These are phyloP conservation scores for Coemansia sp. DNA, from an alignment of 192 early-diverging fungal genomes.

Conservation along the genomic window DNA sequence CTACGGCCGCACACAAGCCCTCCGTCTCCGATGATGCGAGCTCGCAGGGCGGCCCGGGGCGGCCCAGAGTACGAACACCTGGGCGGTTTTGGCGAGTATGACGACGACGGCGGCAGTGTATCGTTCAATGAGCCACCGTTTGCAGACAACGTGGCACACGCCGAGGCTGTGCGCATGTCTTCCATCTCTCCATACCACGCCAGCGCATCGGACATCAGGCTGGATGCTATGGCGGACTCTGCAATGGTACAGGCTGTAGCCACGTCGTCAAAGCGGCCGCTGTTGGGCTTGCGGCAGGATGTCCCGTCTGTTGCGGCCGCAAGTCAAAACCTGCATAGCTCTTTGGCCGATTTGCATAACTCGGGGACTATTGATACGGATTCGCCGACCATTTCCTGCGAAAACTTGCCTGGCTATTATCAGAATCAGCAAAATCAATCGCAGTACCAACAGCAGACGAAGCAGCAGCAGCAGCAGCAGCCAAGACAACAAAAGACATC, in stretches of 20 bases:
- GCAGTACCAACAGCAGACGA: constrained; percentile 12
- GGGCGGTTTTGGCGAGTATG: constrained; percentile 12
- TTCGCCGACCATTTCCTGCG: constrained; percentile 26
- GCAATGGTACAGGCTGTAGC: neutral
- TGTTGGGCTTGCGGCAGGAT: constrained; percentile 44
- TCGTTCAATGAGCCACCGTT: constrained; percentile 29
- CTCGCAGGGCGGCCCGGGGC: constrained; percentile 13
- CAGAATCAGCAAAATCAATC: constrained; percentile 8
- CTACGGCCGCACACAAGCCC: constrained; percentile 46
- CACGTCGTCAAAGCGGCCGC: constrained; percentile 28
- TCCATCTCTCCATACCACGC: constrained; percentile 29
- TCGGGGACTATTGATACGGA: neutral
- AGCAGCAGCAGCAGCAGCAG: constrained; percentile 6
- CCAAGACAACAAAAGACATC: constrained; percentile 13
- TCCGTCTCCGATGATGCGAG: constrained; percentile 37
- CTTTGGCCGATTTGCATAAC: constrained; percentile 8
- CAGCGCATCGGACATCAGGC: constrained; percentile 33
- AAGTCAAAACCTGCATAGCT: constrained; percentile 12
- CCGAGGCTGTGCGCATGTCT: constrained; percentile 16
- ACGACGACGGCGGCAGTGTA: constrained; percentile 21
- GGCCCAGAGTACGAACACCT: constrained; percentile 8
- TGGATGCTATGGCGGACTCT: constrained; percentile 31
- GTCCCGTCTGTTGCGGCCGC: constrained; percentile 5
- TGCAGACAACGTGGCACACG: constrained; percentile 25
- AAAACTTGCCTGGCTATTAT: constrained; percentile 20